Conservation (phyloP, 768 basidiomycete species). For the Pholiota conissans region DNA sequence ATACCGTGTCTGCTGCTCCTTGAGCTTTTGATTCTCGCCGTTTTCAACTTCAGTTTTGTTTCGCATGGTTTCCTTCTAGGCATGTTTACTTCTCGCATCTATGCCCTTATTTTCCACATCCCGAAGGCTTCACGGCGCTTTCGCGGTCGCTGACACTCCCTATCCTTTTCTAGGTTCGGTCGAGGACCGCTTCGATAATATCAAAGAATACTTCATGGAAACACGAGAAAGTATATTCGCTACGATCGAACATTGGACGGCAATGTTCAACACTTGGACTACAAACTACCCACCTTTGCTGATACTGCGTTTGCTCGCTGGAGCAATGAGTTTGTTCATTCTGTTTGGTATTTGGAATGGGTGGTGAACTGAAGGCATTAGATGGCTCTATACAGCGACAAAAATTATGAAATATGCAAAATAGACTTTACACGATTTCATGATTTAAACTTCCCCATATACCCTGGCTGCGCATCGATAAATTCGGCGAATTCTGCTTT, state of each 20-base stretch:
- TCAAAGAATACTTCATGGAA: slow-evolving; percentile 34
- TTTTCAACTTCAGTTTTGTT: slow-evolving; percentile 34
- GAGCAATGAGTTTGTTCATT: slow-evolving; percentile 28
- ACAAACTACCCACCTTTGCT: slow-evolving; percentile 33
- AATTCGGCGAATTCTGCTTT: too few relatives aligned
- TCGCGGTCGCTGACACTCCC: neutral
- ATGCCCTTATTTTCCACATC: too few relatives aligned
- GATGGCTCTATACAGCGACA: too few relatives aligned
- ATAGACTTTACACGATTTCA: neutral
- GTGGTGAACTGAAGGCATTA: too few relatives aligned
- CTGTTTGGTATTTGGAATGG: slow-evolving; percentile 30
- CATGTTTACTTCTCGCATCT: slow-evolving; percentile 12
- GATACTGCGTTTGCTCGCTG: slow-evolving; percentile 29
- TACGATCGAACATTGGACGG: slow-evolving; percentile 34
- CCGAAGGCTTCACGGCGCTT: too few relatives aligned
- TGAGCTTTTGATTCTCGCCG: slow-evolving; percentile 31
- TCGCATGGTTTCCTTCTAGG: slow-evolving; percentile 36
- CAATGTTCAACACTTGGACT: slow-evolving; percentile 40
- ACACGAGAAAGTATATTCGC: slow-evolving; percentile 36
- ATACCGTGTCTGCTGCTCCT: slow-evolving; percentile 34
- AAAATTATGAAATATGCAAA: too few relatives aligned
- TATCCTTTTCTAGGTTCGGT: slow-evolving; percentile 10
- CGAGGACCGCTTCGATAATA: slow-evolving; percentile 30
- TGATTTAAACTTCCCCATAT: too few relatives aligned
- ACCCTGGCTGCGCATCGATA: too few relatives aligned